Conservation (phyloP, 495 filamentous ascomycete species). For the Pyrenula aspistea region DNA sequence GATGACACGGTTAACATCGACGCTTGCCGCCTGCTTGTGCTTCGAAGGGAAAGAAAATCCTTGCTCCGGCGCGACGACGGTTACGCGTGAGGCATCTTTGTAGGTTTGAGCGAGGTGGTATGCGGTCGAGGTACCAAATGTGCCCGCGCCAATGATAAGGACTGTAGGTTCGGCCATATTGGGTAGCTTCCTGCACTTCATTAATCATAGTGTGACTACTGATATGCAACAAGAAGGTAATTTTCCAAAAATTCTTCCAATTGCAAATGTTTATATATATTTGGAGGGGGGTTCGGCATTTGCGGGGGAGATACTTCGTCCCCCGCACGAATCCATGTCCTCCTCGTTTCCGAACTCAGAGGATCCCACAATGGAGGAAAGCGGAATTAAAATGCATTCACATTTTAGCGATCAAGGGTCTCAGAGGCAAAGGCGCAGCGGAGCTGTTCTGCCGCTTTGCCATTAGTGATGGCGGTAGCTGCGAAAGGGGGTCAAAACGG, state of each 20-base stretch:
- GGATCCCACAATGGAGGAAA: too few relatives aligned
- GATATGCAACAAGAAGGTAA: background rate
- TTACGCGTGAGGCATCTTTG: slow-evolving; percentile 1
- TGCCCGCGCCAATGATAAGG: slow-evolving; percentile 25
- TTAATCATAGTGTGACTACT: background rate
- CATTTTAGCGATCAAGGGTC: too few relatives aligned
- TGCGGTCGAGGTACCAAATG: slow-evolving; percentile 27
- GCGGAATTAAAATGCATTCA: too few relatives aligned
- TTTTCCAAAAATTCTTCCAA: background rate
- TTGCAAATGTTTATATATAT: background rate
- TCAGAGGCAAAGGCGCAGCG: too few relatives aligned
- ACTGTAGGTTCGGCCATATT: slow-evolving; percentile 26
- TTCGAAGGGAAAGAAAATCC: background rate
- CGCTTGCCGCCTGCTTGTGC: slow-evolving; percentile 12
- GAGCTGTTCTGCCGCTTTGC: too few relatives aligned
- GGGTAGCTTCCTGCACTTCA: background rate
- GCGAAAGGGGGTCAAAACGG: too few relatives aligned
- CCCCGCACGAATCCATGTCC: background rate
- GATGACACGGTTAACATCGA: slow-evolving; percentile 24
- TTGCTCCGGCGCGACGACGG: background rate
- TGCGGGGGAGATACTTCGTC: background rate
- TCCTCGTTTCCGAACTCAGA: too few relatives aligned
- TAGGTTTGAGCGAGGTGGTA: slow-evolving; percentile 21
- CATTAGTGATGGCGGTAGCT: too few relatives aligned
- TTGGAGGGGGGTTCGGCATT: background rate